Base-by-base conservation (phyloP, 148 eudicot genomes). In the Chenopodium berlandieri region DNA sequence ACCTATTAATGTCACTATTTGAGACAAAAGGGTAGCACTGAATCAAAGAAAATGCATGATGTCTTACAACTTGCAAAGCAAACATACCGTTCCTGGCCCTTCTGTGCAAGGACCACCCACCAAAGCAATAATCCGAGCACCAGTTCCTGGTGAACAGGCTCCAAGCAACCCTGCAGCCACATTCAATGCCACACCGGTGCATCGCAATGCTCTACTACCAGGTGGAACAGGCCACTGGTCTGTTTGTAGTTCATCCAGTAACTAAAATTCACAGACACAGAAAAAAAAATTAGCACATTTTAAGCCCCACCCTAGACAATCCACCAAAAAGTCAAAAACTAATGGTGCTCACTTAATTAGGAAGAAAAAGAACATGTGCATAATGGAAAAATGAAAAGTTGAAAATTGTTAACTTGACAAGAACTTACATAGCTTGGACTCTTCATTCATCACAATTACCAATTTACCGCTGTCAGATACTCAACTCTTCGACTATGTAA, bases 31-130 rank as follows among this genome's bases (percentile, higher is more conserved):
- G 14, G 52, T 71, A 52, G 64, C 63, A 72, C 31, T n/a, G 48
- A 50, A 32, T 32, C 2, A 14, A 79, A 65, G 11, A 6, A 30
- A 66, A 16, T 37, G 63, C 65, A 37, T 52, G 27, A 83, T 27
- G 44, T 13, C 44, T 1, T 80, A 80, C 30, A 76, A 71, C 10
- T 25, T 12, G 67, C 14, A 75, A 14, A 71, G 77, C 30, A 63
- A 77, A 78, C 90, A 76, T 90, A 95, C 99, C 84, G 93, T 76
- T 76, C 99, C 99, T 3, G 99, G 97, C 52, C 99, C 99, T 88
- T 95, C 99, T 9, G 99, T 95, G 88, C 99, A 95, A 58, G 99
- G 99, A 81, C 99, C 99, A 22, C 99, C 99, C 16, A 94, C 97
- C 82, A 95, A 87, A 80, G 95, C 97, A 50, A 95, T 82, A 78